These are phyloP conservation scores for Hemileccinum rubropunctum DNA, from an alignment of 768 basidiomycete species.

Conservation along the genomic window DNA sequence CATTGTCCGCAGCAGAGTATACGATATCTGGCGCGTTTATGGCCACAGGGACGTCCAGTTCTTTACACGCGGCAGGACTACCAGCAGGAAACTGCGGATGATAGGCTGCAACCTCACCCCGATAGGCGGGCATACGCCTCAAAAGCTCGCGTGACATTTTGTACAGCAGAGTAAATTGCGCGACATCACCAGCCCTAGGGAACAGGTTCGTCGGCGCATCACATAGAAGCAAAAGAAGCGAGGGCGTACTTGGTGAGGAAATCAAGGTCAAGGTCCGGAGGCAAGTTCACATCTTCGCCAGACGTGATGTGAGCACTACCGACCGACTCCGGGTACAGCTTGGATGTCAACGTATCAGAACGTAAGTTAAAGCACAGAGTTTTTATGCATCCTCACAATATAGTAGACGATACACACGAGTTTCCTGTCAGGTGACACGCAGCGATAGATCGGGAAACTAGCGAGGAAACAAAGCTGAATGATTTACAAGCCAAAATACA, in stretches of 20 bases:
- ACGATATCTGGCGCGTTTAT: conserved; percentile 29
- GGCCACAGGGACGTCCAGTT: conserved; percentile 16
- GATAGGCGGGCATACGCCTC: conserved; percentile 44
- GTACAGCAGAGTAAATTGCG: conserved; percentile 48
- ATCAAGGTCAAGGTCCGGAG: conserved; percentile 43
- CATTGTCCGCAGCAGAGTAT: conserved; percentile 34
- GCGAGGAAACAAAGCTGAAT: not conserved
- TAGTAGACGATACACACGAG: conserved; percentile 30
- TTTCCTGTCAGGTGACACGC: conserved; percentile 20
- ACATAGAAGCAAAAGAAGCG: not conserved
- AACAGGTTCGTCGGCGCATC: not conserved
- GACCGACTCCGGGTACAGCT: conserved; percentile 43
- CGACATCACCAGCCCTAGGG: conserved; percentile 35
- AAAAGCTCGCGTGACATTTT: conserved; percentile 52
- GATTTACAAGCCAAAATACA: not conserved
- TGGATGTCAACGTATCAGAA: not conserved
- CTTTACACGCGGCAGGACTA: conserved; percentile 24
- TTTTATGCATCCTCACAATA: conserved; percentile 24
- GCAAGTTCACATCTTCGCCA: conserved; percentile 39
- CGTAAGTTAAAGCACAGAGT: not conserved
- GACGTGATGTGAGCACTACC: conserved; percentile 49
- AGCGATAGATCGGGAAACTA: conserved; percentile 26
- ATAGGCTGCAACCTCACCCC: conserved; percentile 5
- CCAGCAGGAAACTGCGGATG: conserved; percentile 28
- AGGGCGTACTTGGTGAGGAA: conserved; percentile 42